A percentile compares a stretch with the other conserved stretches of the same genome.
Conservation (phyloP, 768 basidiomycete genomes). For the Tylopilus balloui region DNA sequence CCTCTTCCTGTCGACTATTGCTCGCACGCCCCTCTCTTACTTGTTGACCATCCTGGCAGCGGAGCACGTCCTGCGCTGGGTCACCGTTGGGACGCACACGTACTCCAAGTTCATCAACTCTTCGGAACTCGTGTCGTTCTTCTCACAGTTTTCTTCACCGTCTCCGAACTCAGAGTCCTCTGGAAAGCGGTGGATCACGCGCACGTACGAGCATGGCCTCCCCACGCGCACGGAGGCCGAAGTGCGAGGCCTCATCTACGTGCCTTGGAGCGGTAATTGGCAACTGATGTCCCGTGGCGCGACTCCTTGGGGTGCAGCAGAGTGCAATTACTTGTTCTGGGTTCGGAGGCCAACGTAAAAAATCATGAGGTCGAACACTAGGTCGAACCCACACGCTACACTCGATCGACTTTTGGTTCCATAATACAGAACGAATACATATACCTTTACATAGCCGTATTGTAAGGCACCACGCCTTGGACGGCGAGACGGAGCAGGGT, state of each 20-base stretch:
- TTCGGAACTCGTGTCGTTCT: slow-evolving; percentile 78
- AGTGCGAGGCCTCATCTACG: slow-evolving; percentile 72
- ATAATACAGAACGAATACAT: slow-evolving; percentile 20
- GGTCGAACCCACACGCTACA: not conserved
- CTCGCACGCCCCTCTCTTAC: slow-evolving; percentile 75
- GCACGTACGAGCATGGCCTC: slow-evolving; percentile 40
- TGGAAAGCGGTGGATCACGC: slow-evolving; percentile 56
- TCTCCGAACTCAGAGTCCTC: slow-evolving; percentile 3
- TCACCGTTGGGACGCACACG: slow-evolving; percentile 86
- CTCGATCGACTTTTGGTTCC: not conserved
- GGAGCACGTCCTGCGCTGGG: slow-evolving; percentile 76
- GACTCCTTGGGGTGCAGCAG: slow-evolving; percentile 42
- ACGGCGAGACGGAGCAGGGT: not conserved
- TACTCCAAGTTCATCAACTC: slow-evolving; percentile 89
- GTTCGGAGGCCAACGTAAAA: slow-evolving; percentile 78
- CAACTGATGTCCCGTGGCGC: slow-evolving; percentile 56
- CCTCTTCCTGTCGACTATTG: slow-evolving; percentile 91
- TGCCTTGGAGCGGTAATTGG: slow-evolving; percentile 70
- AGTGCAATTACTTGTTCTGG: slow-evolving; percentile 85
- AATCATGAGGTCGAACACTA: not conserved
- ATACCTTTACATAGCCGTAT: slow-evolving; percentile 3
- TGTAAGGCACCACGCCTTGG: not conserved
- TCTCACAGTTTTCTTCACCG: slow-evolving; percentile 50
- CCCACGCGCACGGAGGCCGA: slow-evolving; percentile 70
- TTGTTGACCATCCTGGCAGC: slow-evolving; percentile 72